A percentile compares a stretch with the other conserved stretches of the same genome.
Conservation (phyloP, 768 basidiomycete species). For the Russula emetica region DNA sequence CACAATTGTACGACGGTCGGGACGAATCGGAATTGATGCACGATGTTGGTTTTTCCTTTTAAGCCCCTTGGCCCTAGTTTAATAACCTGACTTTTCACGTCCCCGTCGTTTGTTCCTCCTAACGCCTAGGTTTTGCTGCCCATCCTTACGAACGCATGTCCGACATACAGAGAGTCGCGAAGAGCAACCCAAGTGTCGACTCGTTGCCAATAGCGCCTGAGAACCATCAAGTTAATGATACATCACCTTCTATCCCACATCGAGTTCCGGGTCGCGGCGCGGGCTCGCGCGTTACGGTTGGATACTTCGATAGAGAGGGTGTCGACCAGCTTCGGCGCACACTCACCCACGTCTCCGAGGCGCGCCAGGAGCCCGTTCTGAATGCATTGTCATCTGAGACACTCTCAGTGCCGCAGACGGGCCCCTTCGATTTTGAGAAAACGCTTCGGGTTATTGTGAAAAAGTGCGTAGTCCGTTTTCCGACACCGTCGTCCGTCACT, state of each 20-base stretch:
- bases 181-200: conserved; percentile 1
- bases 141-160: not conserved
- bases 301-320: conserved; percentile 53
- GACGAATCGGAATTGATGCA: too few species aligned
- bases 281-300: conserved; percentile 37
- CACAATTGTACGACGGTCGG: too few species aligned
- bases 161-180: not conserved
- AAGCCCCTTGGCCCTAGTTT: not conserved
- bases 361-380: not conserved
- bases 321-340: conserved; percentile 40
- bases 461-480: conserved; percentile 23
- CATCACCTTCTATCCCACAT: not conserved
- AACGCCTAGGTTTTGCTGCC: not conserved
- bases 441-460: conserved; percentile 29
- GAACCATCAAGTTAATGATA: not conserved
- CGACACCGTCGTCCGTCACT: not conserved
- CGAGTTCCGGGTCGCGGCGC: not conserved
- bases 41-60: not conserved
- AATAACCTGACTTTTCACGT: not conserved
- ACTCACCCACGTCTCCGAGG: conserved; percentile 32
- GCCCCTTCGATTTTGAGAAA: conserved; percentile 34
- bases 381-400: conserved; percentile 28
- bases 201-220: conserved; percentile 15
- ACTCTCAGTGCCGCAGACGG: conserved; percentile 26
- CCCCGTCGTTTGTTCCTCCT: not conserved